These are phyloP conservation scores for Geopyxis carbonaria DNA, from an alignment of 495 filamentous ascomycete genomes.

Conservation along the genomic window DNA sequence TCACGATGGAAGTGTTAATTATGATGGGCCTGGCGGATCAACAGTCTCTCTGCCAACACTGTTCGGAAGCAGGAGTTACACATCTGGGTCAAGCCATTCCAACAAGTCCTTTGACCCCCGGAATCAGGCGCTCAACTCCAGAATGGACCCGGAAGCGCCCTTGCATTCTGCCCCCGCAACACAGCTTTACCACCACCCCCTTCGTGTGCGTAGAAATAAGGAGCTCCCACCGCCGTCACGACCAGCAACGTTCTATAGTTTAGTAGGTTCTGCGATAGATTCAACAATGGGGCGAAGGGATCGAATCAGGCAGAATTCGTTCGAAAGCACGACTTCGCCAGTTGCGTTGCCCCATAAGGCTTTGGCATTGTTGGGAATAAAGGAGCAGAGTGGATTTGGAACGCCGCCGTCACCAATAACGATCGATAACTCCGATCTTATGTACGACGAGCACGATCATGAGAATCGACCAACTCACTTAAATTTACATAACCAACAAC, in stretches of 20 bases:
- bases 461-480: too few species aligned
- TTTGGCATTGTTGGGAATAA: constrained; percentile 5
- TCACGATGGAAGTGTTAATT: background rate
- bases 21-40: background rate
- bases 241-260: constrained; percentile 1
- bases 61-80: background rate
- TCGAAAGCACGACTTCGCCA: constrained; percentile 2
- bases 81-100: background rate
- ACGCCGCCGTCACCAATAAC: background rate
- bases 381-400: constrained; percentile 2
- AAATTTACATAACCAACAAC: too few species aligned
- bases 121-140: background rate
- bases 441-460: background rate
- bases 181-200: constrained; percentile 1
- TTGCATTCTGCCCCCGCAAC: too few species aligned
- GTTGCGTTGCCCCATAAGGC: constrained; percentile 8
- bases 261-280: constrained; percentile 1
- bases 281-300: background rate
- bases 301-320: background rate
- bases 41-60: constrained; percentile 5
- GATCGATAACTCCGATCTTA: background rate
- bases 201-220: background rate
- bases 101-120: background rate
- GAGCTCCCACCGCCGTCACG: background rate
- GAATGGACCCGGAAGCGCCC: constrained; percentile 4